phyloP scores from a whole-genome alignment of 73 alveolate species.

The Vitrella brassicaformis region DNA sequence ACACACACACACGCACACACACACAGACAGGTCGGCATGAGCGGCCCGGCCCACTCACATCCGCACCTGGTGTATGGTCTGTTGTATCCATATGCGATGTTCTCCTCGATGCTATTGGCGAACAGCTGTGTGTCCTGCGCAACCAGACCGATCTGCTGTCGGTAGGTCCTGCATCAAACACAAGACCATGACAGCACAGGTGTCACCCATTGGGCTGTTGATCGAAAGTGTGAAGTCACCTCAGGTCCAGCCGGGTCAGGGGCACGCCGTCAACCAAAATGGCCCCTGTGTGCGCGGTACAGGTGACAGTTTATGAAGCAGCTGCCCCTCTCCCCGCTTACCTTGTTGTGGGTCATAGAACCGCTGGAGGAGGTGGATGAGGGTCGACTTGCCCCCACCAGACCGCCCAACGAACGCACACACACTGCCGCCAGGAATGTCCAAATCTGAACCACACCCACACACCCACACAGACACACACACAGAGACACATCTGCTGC shows the following conservation, averaged over 20 bases:
- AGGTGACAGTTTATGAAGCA: no score
- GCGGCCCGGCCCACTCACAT: no score
- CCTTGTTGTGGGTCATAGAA: slow-evolving; percentile 35
- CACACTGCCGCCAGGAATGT: background rate
- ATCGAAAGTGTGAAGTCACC: no score
- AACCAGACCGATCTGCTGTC: slow-evolving; percentile 6
- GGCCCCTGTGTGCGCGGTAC: no score
- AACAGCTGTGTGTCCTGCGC: slow-evolving; percentile 24
- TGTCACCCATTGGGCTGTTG: no score
- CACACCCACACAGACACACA: background rate
- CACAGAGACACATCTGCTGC: background rate
- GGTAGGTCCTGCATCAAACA: background rate
- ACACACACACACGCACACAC: no score
- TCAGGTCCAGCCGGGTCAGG: no score
- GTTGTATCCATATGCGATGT: slow-evolving; percentile 21
- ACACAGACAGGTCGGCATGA: no score
- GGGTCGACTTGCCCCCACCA: slow-evolving; percentile 36
- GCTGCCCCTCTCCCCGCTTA: no score
- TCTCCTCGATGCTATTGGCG: slow-evolving; percentile 10
- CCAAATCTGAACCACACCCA: background rate
- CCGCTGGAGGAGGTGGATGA: slow-evolving; percentile 19
- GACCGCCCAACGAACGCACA: slow-evolving; percentile 19
- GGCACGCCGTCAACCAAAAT: no score
- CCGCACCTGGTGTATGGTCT: no score
- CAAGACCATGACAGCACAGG: no score